Evolutionary conservation across 176 grass and related monocot species (phyloP), one percentile per base, ranked within the genome.

Genomic region (Microstegium vimineum): DNA sequence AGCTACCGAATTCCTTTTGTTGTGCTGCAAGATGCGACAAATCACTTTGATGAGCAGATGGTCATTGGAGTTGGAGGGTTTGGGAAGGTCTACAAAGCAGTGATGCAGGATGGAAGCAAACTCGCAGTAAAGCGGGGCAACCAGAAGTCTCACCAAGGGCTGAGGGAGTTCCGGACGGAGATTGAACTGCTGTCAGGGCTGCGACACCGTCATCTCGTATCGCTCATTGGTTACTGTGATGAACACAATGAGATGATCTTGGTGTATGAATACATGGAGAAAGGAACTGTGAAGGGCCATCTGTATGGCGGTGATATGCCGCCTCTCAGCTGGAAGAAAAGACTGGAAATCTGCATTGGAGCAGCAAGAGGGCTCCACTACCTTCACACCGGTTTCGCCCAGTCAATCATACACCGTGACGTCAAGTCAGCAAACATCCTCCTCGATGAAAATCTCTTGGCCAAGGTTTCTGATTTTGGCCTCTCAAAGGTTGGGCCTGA

Each of bases 371-470:
- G 95, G 32, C 88, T 98, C 43, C 95, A 98, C 85, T 98, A 98
- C 78, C 92, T 98, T 74, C 95, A 98, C 85, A 98, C 95, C 0
- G 95, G 95, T 65, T 94, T 94, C 40, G 81, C 92, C n/a, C 66
- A 92, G 76, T 89, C 92, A 46, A 93, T 98, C 80, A 98, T 98
- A 74, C 95, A 98, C 65, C 90, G 95, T 22, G 95, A 98, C 2
- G 95, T 98, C 51, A 98, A 98, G 87, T 94, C 95, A 3, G 92
- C 95, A 56, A 98, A 98, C 83, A 98, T 98, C 37, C 93, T 98
- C 62, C 91, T 98, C 23, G 95, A 98, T 57, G 89, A 91, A 28
- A 93, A 84, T 80, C 94, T 98, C 75, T 79, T 95, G 10, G 92
- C 95, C 26, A 98, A 98, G 89, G 95, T 98, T 43, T 84, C 95